phyloP scores from a whole-genome alignment of 2,329 filamentous ascomycete genomes.

The Microthyrium microscopicum region DNA sequence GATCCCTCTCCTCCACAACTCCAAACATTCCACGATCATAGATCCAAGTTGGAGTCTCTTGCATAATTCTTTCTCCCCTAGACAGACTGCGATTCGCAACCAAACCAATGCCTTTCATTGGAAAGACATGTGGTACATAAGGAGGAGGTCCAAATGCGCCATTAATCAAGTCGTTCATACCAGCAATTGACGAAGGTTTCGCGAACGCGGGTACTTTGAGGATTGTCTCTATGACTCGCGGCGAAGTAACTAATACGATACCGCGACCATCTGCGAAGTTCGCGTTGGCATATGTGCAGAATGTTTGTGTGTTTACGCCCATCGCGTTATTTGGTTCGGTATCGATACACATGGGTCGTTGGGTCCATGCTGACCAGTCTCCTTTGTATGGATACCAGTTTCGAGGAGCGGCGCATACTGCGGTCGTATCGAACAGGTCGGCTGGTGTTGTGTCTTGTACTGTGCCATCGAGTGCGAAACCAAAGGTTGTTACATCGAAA shows the following conservation, averaged over 20 bases:
- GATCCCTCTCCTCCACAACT: constrained; percentile 2
- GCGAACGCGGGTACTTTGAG: constrained; percentile 3
- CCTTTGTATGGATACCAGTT: too few species aligned
- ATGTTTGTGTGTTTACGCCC: too few species aligned
- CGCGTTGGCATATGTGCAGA: constrained; percentile 5
- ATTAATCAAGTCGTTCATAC: constrained; percentile 3
- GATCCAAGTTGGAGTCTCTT: constrained; percentile 6
- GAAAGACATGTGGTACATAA: constrained; percentile 3
- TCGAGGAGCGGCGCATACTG: too few species aligned
- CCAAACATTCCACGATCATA: neutral
- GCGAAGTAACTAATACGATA: constrained; percentile 4
- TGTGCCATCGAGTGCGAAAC: too few species aligned
- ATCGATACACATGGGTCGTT: too few species aligned
- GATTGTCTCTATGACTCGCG: neutral
- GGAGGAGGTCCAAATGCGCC: constrained; percentile 4
- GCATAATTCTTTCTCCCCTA: constrained; percentile 6
- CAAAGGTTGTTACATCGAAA: too few species aligned
- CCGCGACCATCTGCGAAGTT: constrained; percentile 8
- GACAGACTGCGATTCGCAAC: constrained; percentile 6
- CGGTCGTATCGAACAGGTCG: too few species aligned
- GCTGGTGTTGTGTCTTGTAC: too few species aligned
- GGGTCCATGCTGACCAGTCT: too few species aligned
- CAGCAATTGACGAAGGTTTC: constrained; percentile 2
- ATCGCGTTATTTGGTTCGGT: too few species aligned
- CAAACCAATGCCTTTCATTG: constrained; percentile 6